A percentile compares a stretch with the other conserved stretches of the same genome.
Evolutionary conservation across 768 basidiomycete genomes (phyloP).

Genomic region (Leccinellum luteum): DNA sequence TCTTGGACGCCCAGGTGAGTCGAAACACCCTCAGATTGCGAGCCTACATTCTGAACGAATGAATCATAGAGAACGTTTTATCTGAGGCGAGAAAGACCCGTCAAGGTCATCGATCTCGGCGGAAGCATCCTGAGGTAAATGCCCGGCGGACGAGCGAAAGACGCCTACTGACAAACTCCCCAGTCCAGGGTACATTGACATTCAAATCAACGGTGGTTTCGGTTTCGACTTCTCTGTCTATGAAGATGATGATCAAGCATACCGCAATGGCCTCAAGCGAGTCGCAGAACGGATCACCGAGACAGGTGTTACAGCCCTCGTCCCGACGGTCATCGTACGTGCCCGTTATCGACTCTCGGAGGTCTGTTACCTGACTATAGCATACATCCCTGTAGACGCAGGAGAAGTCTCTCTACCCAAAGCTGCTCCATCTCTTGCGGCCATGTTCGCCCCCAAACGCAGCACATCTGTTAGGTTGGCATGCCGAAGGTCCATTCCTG

Average conservation of each 20-base stretch:
- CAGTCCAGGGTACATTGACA: constrained; percentile 84
- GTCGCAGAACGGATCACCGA: constrained; percentile 78
- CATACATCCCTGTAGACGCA: constrained; percentile 54
- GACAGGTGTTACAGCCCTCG: constrained; percentile 80
- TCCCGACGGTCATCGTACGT: constrained; percentile 72
- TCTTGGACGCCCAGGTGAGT: constrained; percentile 71
- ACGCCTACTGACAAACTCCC: constrained; percentile 8
- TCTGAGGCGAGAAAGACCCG: constrained; percentile 56
- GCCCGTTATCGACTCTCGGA: neutral
- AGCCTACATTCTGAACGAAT: constrained; percentile 1
- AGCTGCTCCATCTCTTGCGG: constrained; percentile 61
- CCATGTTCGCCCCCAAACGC: constrained; percentile 63
- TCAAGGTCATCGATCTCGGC: constrained; percentile 60
- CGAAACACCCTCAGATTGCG: neutral
- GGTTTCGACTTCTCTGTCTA: constrained; percentile 86
- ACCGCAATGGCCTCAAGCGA: constrained; percentile 62
- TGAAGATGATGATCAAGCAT: constrained; percentile 65
- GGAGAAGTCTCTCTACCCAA: constrained; percentile 71
- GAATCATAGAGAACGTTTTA: constrained; percentile 65
- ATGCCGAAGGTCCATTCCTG: constrained; percentile 89
- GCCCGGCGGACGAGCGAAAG: neutral
- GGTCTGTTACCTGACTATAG: neutral
- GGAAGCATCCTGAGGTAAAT: constrained; percentile 74
- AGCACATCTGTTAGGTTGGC: constrained; percentile 83
- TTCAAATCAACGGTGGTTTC: constrained; percentile 89